Evolutionary conservation across 1,284 basidiomycete species (phyloP), one percentile per base, ranked within the genome.

Genomic region (Cerrena zonata): DNA sequence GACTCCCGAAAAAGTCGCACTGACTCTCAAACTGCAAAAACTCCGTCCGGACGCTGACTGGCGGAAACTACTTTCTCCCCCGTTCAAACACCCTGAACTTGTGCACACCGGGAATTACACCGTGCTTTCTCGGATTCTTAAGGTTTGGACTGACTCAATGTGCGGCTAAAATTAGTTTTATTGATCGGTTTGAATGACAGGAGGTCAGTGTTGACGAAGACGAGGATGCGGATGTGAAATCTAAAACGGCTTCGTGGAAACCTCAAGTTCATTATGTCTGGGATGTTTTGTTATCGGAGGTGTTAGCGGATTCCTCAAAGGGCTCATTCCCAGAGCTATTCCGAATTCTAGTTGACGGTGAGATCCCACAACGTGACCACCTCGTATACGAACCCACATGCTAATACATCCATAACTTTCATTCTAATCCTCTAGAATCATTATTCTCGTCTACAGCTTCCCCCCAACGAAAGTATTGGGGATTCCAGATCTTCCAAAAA

Each of bases 181-280:
- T 36, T 45, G 36, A 47, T 56, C 44, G 43, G 50, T 44, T 22
- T 44, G 36, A 37, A 34, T 43, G 44, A 36, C 56, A 84, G 84
- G 85, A 84, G 66, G 76, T 78, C 10, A 69, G 71, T n/a, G 63
- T 71, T 24, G 82, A 86, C 41, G 79, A 81, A 10, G 78, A 78
- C 7, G 75, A 75, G 26, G 51, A 52, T 41, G 51, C 49, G 44
- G 62, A 65, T 18, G 56, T 71, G 23, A 79, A 79, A 59, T 66
- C 72, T 10, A 68, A 75, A 4, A 70, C 76, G 19, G 85, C 86
- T 15, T 74, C 79, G 1, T 96, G 91, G 91, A 94, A 91, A 63
- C 84, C 94, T 48, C 87, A 94, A 61, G 75, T 94, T 26, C 95
- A 97, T 64, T 94, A 91, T 64, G 90, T 89, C 23, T 98, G 95